These are phyloP conservation scores for Tillandsia leiboldiana DNA, from an alignment of 176 grass and related monocot species.

Conservation along the genomic window DNA sequence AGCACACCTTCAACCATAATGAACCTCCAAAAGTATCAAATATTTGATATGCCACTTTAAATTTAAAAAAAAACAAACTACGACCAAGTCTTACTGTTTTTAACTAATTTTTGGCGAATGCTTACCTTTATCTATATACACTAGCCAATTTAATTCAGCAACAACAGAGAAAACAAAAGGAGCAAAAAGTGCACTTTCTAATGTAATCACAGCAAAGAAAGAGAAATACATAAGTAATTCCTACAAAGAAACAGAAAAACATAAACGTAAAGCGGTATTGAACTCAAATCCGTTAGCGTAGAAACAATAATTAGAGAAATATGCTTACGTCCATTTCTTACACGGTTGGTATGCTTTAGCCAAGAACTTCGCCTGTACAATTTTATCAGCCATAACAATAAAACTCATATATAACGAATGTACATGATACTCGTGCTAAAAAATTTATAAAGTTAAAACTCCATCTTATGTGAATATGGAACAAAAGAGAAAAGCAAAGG, in stretches of 20 bases:
- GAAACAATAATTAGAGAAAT: not conserved
- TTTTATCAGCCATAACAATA: not conserved
- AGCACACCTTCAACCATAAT: not conserved
- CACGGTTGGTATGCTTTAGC: not conserved
- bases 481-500: conserved; percentile 18
- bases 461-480: conserved; percentile 2
- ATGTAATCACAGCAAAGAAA: not conserved
- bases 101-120: not conserved
- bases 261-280: not conserved
- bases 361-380: not conserved
- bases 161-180: too few species aligned
- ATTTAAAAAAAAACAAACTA: not conserved
- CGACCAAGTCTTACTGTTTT: not conserved
- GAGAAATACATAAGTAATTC: not conserved
- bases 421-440: not conserved
- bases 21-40: not conserved
- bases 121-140: not conserved
- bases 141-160: too few species aligned
- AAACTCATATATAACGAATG: not conserved
- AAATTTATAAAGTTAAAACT: conserved; percentile 11
- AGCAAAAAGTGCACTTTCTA: too few species aligned
- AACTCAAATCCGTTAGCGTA: not conserved
- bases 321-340: not conserved
- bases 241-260: not conserved
- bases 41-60: not conserved